Base-by-base conservation (phyloP, 139 green algal genomes). In the Pseudopediastrum boryanum region DNA sequence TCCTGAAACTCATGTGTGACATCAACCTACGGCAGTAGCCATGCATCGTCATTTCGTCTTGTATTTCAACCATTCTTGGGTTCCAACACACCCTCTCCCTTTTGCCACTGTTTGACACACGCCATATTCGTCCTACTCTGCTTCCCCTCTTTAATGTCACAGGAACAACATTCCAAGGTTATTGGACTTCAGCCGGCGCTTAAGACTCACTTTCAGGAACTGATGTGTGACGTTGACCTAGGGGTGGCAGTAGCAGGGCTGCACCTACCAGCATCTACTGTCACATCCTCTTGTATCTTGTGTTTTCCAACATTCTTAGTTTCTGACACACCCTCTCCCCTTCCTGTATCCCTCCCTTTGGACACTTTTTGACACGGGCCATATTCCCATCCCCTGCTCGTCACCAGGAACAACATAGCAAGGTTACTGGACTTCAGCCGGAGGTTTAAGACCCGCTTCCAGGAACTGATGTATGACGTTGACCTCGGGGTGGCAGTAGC, bases 1-100 rank as follows among this genome's bases (percentile, higher is more conserved):
- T 98, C 62, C 72, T 79, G 36, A 90, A 98, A 83, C 83, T 98
- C 59, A 80, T 90, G 19, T 87, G 94, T 43, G 95, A 98, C 42
- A 62, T 91, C 4, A 85, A 93, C 70, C 89, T 94, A n/a, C 69
- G 39, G 2, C 95, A 97, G 16, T 87, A 91, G 16, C 87, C 86
- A n/a, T n/a, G n/a, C n/a, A n/a, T n/a, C n/a, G n/a, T n/a, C n/a
- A n/a, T n/a, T n/a, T n/a, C n/a, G n/a, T n/a, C n/a, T n/a, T n/a
- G n/a, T n/a, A n/a, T n/a, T n/a, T n/a, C n/a, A n/a, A n/a, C n/a
- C n/a, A n/a, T n/a, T n/a, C n/a, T n/a, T n/a, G n/a, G n/a, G n/a
- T n/a, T n/a, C n/a, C n/a, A n/a, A n/a, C n/a, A n/a, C n/a, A n/a
- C n/a, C n/a, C n/a, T n/a, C n/a, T n/a, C n/a, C n/a, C n/a, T n/a